A percentile compares a stretch with the other conserved stretches of the same genome.
These are phyloP conservation scores for Acanthamoeba triangularis DNA, from an alignment of 208 protist species.

Conservation along the genomic window DNA sequence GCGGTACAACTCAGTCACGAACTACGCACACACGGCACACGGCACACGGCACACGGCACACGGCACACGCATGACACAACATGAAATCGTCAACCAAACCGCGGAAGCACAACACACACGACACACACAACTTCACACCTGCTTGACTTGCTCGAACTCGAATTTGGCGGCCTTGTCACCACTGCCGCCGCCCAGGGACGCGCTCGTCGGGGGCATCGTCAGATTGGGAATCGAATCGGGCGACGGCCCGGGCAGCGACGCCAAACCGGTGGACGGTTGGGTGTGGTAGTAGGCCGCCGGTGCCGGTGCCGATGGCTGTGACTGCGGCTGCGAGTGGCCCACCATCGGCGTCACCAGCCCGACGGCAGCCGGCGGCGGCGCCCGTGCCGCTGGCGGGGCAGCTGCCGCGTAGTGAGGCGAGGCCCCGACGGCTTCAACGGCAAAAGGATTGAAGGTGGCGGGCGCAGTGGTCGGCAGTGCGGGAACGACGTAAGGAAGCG, in stretches of 20 bases:
- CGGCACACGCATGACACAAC: not conserved
- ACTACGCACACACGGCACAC: not conserved
- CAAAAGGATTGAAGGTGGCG: too few relatives aligned
- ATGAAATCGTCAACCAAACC: too few relatives aligned
- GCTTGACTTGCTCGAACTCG: constrained; percentile 17
- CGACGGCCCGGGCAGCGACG: not conserved
- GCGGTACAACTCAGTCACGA: not conserved
- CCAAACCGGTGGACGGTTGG: not conserved
- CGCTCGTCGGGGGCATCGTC: not conserved
- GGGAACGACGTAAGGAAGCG: too few relatives aligned
- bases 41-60: too few relatives aligned
- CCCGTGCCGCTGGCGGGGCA: too few relatives aligned
- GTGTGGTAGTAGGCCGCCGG: not conserved
- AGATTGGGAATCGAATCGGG: not conserved
- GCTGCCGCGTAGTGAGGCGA: too few relatives aligned
- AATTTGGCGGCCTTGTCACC: not conserved
- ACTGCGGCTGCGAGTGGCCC: not conserved
- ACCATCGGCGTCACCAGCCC: too few relatives aligned
- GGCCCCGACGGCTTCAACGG: too few relatives aligned
- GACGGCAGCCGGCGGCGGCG: too few relatives aligned
- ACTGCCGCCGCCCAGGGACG: not conserved
- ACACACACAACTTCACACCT: not conserved
- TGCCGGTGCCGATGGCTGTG: not conserved
- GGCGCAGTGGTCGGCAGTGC: too few relatives aligned
- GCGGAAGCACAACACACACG: too few relatives aligned